Evolutionary conservation across 1,284 basidiomycete genomes (phyloP), one percentile per base, ranked within the genome.

Genomic region (Rhodotorula sp.): DNA sequence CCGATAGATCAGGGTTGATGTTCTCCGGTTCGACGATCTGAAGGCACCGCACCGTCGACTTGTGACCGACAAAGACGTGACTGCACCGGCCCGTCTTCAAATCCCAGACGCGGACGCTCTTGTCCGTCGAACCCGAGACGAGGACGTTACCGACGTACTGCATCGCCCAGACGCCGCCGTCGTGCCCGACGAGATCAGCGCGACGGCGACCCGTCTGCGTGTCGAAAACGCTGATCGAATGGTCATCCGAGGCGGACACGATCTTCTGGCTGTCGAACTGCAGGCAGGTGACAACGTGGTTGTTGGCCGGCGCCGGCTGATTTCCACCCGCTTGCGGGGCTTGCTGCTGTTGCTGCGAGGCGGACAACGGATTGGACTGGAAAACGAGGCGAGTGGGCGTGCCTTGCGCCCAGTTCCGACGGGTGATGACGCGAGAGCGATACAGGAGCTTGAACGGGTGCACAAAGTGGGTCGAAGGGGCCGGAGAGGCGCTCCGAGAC

Each of bases 101-200:
- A 80, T 96, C 90, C 95, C 95, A 97, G 62, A 97, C 90, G 58
- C 95, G 87, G 54, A 97, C 91, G 2, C 92, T 96, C 48, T 94
- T 88, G 83, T 97, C 94, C 8, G 95, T 97, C 49, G 91, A 92
- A 26, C 94, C 95, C 72, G 90, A 93, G 72, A 97, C 94, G 18
- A 97, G 87, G 2, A 89, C 90, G 79, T 96, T 90, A 60, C 82
- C 84, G 80, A 91, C 89, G 76, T 84, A 85, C 76, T 85, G 81
- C 29, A 97, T 84, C 14, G 95, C 94, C 94, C 94, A 97, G 3
- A 97, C 93, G 48, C 95, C 94, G 57, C 94, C 94, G 79, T 94
- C 91, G 79, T 97, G 95, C 3, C 94, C 94, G 69, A 90, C 86
- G 29, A 97, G 85, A 1, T 89, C 87, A 65, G 87, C 88, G 8